Percentiles rank a stretch among this genome's conserved stretches.
Conservation (phyloP, 495 filamentous ascomycete species). For the Tetracladium marchalianum region DNA sequence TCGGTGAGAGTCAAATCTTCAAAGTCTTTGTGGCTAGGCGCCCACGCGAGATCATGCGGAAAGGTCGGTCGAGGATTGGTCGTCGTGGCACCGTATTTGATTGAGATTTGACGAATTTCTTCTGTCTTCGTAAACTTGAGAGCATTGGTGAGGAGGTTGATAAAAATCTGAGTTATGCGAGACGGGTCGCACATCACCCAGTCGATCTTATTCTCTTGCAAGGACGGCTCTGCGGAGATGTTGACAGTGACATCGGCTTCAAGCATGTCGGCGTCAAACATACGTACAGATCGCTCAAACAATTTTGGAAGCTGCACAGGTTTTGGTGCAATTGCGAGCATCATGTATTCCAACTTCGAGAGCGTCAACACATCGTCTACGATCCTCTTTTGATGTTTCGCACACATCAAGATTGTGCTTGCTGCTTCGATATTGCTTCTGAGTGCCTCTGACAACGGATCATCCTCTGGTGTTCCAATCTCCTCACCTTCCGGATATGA, state of each 20-base stretch:
- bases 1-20: conserved; percentile 38
- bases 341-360: conserved; percentile 48
- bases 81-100: conserved; percentile 41
- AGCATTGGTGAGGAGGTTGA: conserved; percentile 47
- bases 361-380: conserved; percentile 65
- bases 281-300: conserved; percentile 41
- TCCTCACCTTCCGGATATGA: conserved; percentile 13
- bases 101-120: conserved; percentile 20
- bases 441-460: neutral
- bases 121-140: conserved; percentile 44
- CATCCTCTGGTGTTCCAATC: neutral
- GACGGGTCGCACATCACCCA: conserved; percentile 50
- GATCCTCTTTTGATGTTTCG: conserved; percentile 68
- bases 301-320: conserved; percentile 38
- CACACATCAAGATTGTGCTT: conserved; percentile 72
- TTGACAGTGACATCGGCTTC: conserved; percentile 42
- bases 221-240: conserved; percentile 37
- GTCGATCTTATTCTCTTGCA: conserved; percentile 34
- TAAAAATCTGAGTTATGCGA: conserved; percentile 46
- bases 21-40: conserved; percentile 21
- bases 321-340: conserved; percentile 44
- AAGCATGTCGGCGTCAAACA: conserved; percentile 64
- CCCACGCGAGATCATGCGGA: conserved; percentile 14
- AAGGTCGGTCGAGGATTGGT: conserved; percentile 17
- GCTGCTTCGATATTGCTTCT: conserved; percentile 50